Conservation (phyloP, 805 yeast species). For the Metschnikowia henanensis region DNA sequence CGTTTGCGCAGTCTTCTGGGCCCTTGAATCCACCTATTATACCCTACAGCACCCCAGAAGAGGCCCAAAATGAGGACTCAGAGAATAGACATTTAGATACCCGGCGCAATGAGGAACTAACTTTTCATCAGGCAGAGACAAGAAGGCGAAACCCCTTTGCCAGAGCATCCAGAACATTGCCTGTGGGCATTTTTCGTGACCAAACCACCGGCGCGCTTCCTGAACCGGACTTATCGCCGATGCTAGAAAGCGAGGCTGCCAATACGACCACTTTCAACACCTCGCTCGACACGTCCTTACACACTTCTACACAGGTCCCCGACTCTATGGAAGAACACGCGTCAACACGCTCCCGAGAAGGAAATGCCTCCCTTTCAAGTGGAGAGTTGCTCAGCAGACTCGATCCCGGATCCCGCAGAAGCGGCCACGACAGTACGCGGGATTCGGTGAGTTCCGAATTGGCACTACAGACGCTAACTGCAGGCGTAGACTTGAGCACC, state of each 20-base stretch:
- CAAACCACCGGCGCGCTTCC: conserved; percentile 2
- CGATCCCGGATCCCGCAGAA: conserved; percentile 2
- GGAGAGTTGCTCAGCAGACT: conserved; percentile 19
- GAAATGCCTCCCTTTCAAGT: conserved; percentile 19
- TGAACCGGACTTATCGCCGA: conserved; percentile 4
- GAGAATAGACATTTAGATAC: background rate
- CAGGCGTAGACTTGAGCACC: conserved; percentile 27
- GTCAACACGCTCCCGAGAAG: background rate
- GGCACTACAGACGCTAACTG: conserved; percentile 21
- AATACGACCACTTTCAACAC: background rate
- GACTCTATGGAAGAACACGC: conserved; percentile 3
- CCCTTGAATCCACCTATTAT: background rate
- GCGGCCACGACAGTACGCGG: background rate
- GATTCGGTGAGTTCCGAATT: conserved; percentile 6
- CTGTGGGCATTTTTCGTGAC: background rate
- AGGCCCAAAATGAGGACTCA: background rate
- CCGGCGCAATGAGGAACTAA: background rate
- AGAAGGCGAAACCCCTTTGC: background rate
- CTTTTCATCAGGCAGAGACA: background rate
- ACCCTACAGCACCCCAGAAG: conserved; percentile 1
- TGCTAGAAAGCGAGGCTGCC: background rate
- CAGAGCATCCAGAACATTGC: background rate
- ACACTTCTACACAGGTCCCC: conserved; percentile 4
- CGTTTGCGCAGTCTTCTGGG: background rate
- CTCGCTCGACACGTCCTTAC: background rate